Evolutionary conservation across 768 basidiomycete genomes (phyloP), one percentile per base, ranked within the genome.

Genomic region (Trametes meyenii): DNA sequence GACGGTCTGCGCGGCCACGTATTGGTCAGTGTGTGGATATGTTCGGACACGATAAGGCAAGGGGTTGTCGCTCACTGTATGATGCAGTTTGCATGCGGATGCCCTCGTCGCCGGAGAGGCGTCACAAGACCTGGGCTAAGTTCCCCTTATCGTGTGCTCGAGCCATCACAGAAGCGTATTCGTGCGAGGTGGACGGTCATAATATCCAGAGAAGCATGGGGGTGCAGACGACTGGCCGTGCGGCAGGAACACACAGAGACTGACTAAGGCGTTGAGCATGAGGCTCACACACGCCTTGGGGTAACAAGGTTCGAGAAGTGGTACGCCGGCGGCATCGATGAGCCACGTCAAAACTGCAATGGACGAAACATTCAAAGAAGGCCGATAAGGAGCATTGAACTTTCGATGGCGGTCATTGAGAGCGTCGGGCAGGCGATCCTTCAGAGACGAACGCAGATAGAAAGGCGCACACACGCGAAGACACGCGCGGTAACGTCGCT

Each of bases 1-100:
- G 44, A 24, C 44, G 55, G 17, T 33, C 38, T 17, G 39, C 49
- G 57, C 12, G 40, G 6, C n/a, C 24, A n/a, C n/a, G 46, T 40
- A 58, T 58, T 58, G 57, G 57, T 44, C 49, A 50, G 42, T 26
- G 13, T 26, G 2, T 26, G 26, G 12, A 40, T 58, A 58, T 50
- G 57, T 58, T 58, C 49, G 49, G 57, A 58, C 29, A 35, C 56
- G 57, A 58, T 58, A 51, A 50, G 49, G 2, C 19, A 29, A 13
- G 19, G 40, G 16, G 12, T 42, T 43, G 49, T 23, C 29, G 44
- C 50, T 58, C 57, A 44, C 57, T 51, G 49, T 43, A 44, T 58
- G 49, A 40, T 40, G 33, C 26, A 14, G n/a, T 26, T 23, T 33
- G 49, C 24, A 17, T 14, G 24, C 38, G 12, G 23, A 6, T 5